Evolutionary conservation across 257 asterid genomes (phyloP).

Genomic region (Lithospermum erythrorhizon): DNA sequence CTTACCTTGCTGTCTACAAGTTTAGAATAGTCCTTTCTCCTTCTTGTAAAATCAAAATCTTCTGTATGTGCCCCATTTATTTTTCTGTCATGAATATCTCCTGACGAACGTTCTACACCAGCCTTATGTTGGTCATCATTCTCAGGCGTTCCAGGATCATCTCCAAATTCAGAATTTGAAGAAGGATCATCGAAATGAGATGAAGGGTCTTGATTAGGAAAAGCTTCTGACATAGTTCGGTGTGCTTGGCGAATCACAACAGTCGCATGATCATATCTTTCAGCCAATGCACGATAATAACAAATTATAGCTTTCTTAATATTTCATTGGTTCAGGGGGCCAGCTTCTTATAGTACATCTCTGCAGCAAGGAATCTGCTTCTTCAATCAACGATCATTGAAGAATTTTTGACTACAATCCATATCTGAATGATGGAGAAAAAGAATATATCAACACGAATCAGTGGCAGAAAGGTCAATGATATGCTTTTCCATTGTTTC

Average conservation of each 20-base stretch:
- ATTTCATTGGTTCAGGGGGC: slow-evolving; percentile 93
- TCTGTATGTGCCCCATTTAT: slow-evolving; percentile 42
- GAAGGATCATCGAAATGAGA: slow-evolving; percentile 61
- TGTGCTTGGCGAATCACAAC: slow-evolving; percentile 97
- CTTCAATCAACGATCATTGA: slow-evolving; percentile 94
- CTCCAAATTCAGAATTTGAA: slow-evolving; percentile 29
- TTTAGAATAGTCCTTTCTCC: slow-evolving; percentile 25
- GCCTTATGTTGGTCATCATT: slow-evolving; percentile 20
- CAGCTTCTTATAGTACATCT: slow-evolving; percentile 98
- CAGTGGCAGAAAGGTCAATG: not conserved
- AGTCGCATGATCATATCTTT: slow-evolving; percentile 94
- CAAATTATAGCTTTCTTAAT: slow-evolving; percentile 87
- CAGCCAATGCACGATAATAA: slow-evolving; percentile 96
- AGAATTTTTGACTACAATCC: slow-evolving; percentile 86
- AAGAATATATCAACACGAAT: not conserved
- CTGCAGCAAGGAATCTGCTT: slow-evolving; percentile 98
- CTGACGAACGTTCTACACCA: slow-evolving; percentile 14
- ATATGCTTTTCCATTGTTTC: not conserved
- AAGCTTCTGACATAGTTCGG: slow-evolving; percentile 76
- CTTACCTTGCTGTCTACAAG: slow-evolving; percentile 46
- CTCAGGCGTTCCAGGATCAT: slow-evolving; percentile 50
- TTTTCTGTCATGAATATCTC: too few species aligned
- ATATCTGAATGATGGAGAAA: slow-evolving; percentile 39
- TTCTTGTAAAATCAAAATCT: slow-evolving; percentile 30
- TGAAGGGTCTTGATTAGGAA: slow-evolving; percentile 61